Evolutionary conservation across 805 yeast genomes (phyloP).

Genomic region (Tetrapisispora namnaoensis): DNA sequence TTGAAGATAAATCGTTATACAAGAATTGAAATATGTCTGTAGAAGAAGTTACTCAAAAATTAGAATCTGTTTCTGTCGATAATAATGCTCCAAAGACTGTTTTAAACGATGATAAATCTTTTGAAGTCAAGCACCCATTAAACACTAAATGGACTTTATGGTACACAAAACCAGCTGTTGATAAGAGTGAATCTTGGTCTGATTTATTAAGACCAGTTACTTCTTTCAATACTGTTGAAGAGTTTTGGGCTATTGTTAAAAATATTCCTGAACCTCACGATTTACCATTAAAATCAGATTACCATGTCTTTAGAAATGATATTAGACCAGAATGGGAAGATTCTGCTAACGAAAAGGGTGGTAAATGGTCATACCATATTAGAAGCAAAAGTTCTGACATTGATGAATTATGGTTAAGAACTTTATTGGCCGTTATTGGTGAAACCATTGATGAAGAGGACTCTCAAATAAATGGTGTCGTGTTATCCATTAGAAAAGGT

Average conservation of each 20-base stretch:
- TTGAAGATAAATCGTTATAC: slow-evolving; percentile 1
- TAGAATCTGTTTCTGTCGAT: slow-evolving; percentile 20
- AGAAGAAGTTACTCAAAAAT: slow-evolving; percentile 28
- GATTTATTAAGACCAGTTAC: slow-evolving; percentile 89
- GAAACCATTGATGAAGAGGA: slow-evolving; percentile 83
- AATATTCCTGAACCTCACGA: slow-evolving; percentile 87
- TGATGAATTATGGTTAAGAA: slow-evolving; percentile 87
- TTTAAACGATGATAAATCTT: slow-evolving; percentile 21
- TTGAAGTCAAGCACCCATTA: slow-evolving; percentile 61
- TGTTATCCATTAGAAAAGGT: slow-evolving; percentile 75
- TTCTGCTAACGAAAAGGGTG: slow-evolving; percentile 75
- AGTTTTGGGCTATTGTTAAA: slow-evolving; percentile 96
- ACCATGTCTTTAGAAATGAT: slow-evolving; percentile 88
- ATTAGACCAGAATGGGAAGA: slow-evolving; percentile 99
- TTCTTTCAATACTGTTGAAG: slow-evolving; percentile 89
- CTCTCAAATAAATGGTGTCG: slow-evolving; percentile 88
- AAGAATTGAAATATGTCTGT: slow-evolving; percentile 22
- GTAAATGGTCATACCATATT: slow-evolving; percentile 83
- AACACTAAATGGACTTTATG: slow-evolving; percentile 90
- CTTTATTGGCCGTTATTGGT: slow-evolving; percentile 83
- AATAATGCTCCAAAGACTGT: slow-evolving; percentile 24
- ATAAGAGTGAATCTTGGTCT: slow-evolving; percentile 76
- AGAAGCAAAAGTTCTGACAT: slow-evolving; percentile 52
- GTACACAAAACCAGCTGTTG: slow-evolving; percentile 91
- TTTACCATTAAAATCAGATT: slow-evolving; percentile 85